These are phyloP conservation scores for Colletotrichum acutatum DNA, from an alignment of 2,329 filamentous ascomycete species.

Conservation along the genomic window DNA sequence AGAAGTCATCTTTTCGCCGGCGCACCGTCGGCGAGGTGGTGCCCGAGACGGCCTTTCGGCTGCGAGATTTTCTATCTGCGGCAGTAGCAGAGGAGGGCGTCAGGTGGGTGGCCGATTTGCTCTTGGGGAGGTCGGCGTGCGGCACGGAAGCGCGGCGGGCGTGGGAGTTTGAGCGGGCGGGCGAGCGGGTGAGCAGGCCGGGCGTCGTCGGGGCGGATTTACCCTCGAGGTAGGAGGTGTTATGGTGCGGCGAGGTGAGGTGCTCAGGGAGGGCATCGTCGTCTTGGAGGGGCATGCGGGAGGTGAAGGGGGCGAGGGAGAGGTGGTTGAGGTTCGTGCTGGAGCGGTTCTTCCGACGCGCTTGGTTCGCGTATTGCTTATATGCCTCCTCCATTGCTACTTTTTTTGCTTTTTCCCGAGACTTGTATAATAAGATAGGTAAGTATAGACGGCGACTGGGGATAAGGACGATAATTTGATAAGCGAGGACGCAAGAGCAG, in stretches of 20 bases:
- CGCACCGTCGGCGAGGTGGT: slow-evolving; percentile 45
- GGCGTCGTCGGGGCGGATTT: slow-evolving; percentile 74
- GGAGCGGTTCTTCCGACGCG: slow-evolving; percentile 68
- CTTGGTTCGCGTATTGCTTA: slow-evolving; percentile 68
- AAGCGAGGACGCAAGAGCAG: neutral
- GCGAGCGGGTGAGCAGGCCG: slow-evolving; percentile 68
- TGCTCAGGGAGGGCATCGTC: slow-evolving; percentile 57
- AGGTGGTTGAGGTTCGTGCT: slow-evolving; percentile 69
- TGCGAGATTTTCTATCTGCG: slow-evolving; percentile 35
- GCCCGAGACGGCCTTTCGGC: slow-evolving; percentile 41
- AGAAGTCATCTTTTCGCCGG: slow-evolving; percentile 29
- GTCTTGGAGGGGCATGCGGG: slow-evolving; percentile 68
- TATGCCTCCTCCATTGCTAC: slow-evolving; percentile 68
- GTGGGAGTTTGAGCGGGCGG: slow-evolving; percentile 59
- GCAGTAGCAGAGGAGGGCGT: slow-evolving; percentile 38
- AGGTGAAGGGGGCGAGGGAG: slow-evolving; percentile 72
- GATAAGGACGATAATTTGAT: neutral
- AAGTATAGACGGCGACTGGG: neutral
- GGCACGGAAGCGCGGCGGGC: slow-evolving; percentile 55
- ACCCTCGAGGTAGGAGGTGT: slow-evolving; percentile 68
- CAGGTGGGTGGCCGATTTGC: slow-evolving; percentile 72
- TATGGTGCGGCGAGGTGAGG: slow-evolving; percentile 46
- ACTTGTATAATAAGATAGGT: neutral
- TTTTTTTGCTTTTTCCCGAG: slow-evolving; percentile 18
- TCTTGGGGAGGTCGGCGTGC: slow-evolving; percentile 60